Evolutionary conservation across 768 basidiomycete genomes (phyloP).

Genomic region (Pleurotus citrinopileatus): DNA sequence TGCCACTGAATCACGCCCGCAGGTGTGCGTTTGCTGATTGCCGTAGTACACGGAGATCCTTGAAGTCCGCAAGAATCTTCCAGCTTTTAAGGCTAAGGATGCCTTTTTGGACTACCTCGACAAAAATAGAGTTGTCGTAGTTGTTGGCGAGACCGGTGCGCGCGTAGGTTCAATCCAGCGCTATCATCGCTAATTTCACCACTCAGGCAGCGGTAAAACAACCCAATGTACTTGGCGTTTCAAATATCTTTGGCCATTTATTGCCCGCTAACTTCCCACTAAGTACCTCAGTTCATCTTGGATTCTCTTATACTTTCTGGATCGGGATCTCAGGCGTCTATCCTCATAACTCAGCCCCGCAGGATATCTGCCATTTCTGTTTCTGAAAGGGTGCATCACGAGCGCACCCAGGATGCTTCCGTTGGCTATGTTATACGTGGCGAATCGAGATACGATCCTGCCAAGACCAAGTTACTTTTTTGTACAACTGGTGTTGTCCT

Average conservation of each 20-base stretch:
- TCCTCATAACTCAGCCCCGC: conserved; percentile 88
- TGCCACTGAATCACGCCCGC: neutral
- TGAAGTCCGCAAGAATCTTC: conserved; percentile 55
- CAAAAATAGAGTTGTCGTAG: conserved; percentile 66
- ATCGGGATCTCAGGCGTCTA: conserved; percentile 63
- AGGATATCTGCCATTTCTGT: conserved; percentile 88
- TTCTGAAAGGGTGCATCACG: conserved; percentile 80
- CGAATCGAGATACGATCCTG: conserved; percentile 59
- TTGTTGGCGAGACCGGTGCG: conserved; percentile 88
- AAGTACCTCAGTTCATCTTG: conserved; percentile 87
- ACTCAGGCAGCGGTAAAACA: conserved; percentile 82
- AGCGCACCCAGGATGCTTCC: conserved; percentile 71
- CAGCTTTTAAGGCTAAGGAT: conserved; percentile 69
- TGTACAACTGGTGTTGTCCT: conserved; percentile 95
- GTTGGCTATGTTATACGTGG: conserved; percentile 91
- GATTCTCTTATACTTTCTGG: conserved; percentile 70
- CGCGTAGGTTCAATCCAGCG: neutral
- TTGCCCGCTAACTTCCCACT: neutral
- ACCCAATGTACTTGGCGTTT: conserved; percentile 61
- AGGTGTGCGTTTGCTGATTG: neutral
- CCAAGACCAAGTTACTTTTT: conserved; percentile 75
- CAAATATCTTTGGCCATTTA: neutral
- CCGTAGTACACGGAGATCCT: conserved; percentile 56
- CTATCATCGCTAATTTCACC: neutral
- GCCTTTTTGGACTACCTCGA: conserved; percentile 60